phyloP scores from a whole-genome alignment of 2,329 filamentous ascomycete genomes.

The Pseudogymnoascus sp. region DNA sequence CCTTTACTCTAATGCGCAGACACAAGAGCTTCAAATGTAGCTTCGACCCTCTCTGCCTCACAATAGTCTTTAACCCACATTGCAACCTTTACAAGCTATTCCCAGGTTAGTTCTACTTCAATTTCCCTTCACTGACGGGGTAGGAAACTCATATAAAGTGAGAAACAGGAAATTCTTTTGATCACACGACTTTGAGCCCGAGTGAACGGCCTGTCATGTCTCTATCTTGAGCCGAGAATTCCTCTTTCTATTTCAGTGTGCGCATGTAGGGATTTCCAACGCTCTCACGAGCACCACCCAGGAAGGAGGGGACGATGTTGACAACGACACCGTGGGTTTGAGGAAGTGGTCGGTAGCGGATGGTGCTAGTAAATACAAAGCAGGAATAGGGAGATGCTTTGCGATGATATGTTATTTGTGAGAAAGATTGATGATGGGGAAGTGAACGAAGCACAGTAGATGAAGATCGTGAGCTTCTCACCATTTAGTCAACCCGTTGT shows the following conservation, averaged over 20 bases:
- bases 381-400: conserved; percentile 18
- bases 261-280: conserved; percentile 14
- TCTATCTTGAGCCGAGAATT: conserved; percentile 14
- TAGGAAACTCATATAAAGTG: conserved; percentile 3
- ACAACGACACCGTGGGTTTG: conserved; percentile 14
- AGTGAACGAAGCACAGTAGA: conserved; percentile 14
- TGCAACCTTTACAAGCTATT: conserved; percentile 15
- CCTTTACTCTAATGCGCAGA: conserved; percentile 16
- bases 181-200: conserved; percentile 15
- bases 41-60: conserved; percentile 11
- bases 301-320: conserved; percentile 17
- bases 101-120: neutral
- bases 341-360: conserved; percentile 12
- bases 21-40: conserved; percentile 13
- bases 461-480: conserved; percentile 12
- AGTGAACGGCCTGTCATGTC: conserved; percentile 13
- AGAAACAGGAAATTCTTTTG: conserved; percentile 14
- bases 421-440: neutral
- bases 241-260: conserved; percentile 14
- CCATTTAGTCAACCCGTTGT: neutral
- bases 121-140: neutral
- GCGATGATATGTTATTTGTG: neutral
- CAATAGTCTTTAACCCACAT: conserved; percentile 15
- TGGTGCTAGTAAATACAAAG: conserved; percentile 15
- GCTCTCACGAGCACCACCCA: conserved; percentile 14